Evolutionary conservation across 106 monocot species (phyloP), one percentile per base, ranked within the genome.

Genomic region (Dendrobium officinale): DNA sequence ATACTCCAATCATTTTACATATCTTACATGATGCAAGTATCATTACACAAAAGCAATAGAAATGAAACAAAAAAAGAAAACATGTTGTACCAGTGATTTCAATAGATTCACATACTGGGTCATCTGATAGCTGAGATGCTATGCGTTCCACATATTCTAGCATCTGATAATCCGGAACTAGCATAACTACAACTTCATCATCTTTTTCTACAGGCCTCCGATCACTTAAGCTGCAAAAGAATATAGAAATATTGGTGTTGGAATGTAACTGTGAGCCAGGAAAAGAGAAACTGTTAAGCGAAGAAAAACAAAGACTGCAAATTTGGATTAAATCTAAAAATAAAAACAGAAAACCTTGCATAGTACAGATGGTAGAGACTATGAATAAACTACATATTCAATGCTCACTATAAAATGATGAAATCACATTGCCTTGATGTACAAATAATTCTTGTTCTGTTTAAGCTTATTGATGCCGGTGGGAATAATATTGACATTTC

Each of bases 111-210:
- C 80, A 67, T 98, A 98, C 97, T 61, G 91, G 89, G 75, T 92
- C 89, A 83, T 90, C 91, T 75, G 92, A 98, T 66, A 98, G 83
- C 7, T 73, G 77, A 81, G 84, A 86, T 68, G 97, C 88, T 77
- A 94, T 91, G 41, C 86, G 81, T 67, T 98, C 92, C 70, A 98
- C 97, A 86, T 92, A 88, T 80, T 94, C 94, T 80, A 94, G 80
- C 97, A 98, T 98, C 74, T 98, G 97, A 87, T 94, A 94, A 83
- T 94, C 97, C 76, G 97, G 97, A 81, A 98, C 86, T 80, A 98
- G 73, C 97, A 98, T 98, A 58, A 94, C 94, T 26, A 91, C 89
- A 84, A 94, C 73, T 74, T 98, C 97, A 91, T 98, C 97, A 58
- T 91, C 97, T 78, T 89, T 81, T 4, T 85, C 88, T 74, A 98